These are phyloP conservation scores for Russula griseocarnosa DNA, from an alignment of 768 basidiomycete genomes.

Conservation along the genomic window DNA sequence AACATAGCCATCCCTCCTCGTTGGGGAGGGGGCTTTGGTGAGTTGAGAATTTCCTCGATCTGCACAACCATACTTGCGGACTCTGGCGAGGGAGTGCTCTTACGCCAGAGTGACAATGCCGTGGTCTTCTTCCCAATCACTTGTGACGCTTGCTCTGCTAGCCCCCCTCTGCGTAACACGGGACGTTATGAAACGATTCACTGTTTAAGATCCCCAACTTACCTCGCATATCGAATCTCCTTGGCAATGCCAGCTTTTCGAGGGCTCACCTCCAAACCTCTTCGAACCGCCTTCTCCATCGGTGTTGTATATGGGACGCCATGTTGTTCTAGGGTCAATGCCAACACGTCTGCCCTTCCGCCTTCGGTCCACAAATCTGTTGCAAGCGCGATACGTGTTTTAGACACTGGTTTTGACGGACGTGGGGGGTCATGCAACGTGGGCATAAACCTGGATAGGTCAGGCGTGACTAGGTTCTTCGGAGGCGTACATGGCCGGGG, in stretches of 20 bases:
- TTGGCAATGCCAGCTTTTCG: constrained; percentile 45
- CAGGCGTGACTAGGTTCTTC: constrained; percentile 2
- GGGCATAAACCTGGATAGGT: constrained; percentile 5
- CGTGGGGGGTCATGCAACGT: neutral
- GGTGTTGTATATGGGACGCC: constrained; percentile 37
- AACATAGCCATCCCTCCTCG: constrained; percentile 4
- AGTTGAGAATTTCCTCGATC: constrained; percentile 11
- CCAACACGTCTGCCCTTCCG: constrained; percentile 48
- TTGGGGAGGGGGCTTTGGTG: constrained; percentile 10
- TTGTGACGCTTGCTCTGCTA: constrained; percentile 23
- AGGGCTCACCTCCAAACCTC: constrained; percentile 58
- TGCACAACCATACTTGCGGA: constrained; percentile 17
- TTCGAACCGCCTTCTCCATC: constrained; percentile 39
- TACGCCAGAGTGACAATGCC: constrained; percentile 21
- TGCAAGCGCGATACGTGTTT: constrained; percentile 49
- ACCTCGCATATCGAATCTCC: constrained; percentile 48
- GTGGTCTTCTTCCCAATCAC: constrained; percentile 14
- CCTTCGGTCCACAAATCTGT: constrained; percentile 51
- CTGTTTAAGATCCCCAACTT: constrained; percentile 24
- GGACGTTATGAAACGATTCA: neutral
- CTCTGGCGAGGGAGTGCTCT: constrained; percentile 14
- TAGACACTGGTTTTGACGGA: constrained; percentile 45
- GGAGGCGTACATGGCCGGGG: constrained; percentile 21
- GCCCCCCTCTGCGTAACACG: constrained; percentile 8
- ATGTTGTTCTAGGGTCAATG: constrained; percentile 50